Evolutionary conservation across 805 yeast species (phyloP).

Genomic region (Myxozyma kluyveri): DNA sequence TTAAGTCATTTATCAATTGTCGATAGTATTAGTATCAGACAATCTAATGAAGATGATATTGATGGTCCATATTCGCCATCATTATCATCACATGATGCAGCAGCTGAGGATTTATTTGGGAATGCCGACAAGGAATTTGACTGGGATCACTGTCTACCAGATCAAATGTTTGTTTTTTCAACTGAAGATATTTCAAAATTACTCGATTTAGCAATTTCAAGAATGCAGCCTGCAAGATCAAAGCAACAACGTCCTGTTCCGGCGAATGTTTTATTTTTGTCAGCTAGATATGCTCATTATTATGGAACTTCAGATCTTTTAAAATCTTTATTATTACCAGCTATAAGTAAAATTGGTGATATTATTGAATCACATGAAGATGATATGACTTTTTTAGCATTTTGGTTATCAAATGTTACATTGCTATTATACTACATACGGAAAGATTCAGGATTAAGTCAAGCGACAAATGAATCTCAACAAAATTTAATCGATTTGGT

Average conservation of each 20-base stretch:
- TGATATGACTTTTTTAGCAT: slow-evolving; percentile 52
- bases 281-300: slow-evolving; percentile 42
- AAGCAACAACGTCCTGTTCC: slow-evolving; percentile 42
- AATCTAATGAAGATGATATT: slow-evolving; percentile 30
- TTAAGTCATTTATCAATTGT: not conserved
- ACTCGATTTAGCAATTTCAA: slow-evolving; percentile 40
- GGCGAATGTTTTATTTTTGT: slow-evolving; percentile 44
- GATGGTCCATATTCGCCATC: too few species aligned
- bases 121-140: slow-evolving; percentile 37
- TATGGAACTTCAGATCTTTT: slow-evolving; percentile 38
- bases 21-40: slow-evolving; percentile 12
- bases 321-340: slow-evolving; percentile 35
- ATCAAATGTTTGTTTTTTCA: slow-evolving; percentile 43
- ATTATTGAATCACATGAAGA: slow-evolving; percentile 37
- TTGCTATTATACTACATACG: slow-evolving; percentile 73
- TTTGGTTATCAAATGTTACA: slow-evolving; percentile 83
- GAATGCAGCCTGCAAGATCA: slow-evolving; percentile 40
- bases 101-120: slow-evolving; percentile 23
- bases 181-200: slow-evolving; percentile 40
- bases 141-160: slow-evolving; percentile 43
- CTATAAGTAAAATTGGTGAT: slow-evolving; percentile 36
- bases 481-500: slow-evolving; percentile 35
- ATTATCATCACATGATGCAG: slow-evolving; percentile 10
- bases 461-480: slow-evolving; percentile 35
- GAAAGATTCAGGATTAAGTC: slow-evolving; percentile 53